Evolutionary conservation across 208 protist genomes (phyloP).

Genomic region (Willaertia magna): DNA sequence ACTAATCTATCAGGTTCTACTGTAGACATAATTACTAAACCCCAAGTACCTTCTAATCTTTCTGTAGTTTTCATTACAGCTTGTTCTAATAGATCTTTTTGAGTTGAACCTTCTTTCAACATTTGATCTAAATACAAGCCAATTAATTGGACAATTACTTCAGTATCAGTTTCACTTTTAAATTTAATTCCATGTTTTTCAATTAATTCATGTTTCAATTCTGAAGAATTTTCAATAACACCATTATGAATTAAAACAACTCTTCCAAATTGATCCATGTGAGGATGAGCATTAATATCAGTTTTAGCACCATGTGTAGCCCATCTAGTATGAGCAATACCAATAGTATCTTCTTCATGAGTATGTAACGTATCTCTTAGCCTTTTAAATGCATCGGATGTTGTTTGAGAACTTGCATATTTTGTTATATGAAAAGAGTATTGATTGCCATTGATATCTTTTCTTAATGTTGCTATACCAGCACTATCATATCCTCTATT

Average conservation of each 20-base stretch:
- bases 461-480: slow-evolving; percentile 42
- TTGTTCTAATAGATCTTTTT: not conserved
- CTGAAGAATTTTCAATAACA: slow-evolving; percentile 81
- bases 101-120: slow-evolving; percentile 24
- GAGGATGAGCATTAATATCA: slow-evolving; percentile 78
- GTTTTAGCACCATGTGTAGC: slow-evolving; percentile 84
- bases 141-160: slow-evolving; percentile 72
- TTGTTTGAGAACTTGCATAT: not conserved
- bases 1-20: slow-evolving; percentile 67
- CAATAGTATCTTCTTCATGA: slow-evolving; percentile 34
- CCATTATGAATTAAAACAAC: slow-evolving; percentile 86
- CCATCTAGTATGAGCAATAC: slow-evolving; percentile 91
- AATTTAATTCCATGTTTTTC: slow-evolving; percentile 42
- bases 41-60: slow-evolving; percentile 13
- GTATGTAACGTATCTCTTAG: not conserved
- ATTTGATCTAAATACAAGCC: not conserved
- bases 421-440: not conserved
- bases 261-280: slow-evolving; percentile 41
- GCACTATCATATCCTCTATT: slow-evolving; percentile 89
- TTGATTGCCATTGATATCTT: slow-evolving; percentile 43
- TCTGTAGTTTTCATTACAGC: slow-evolving; percentile 10
- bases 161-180: slow-evolving; percentile 76
- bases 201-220: slow-evolving; percentile 52
- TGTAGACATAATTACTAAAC: not conserved
- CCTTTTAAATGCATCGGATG: not conserved